Evolutionary conservation across 306 rosid genomes (phyloP), one percentile per base, ranked within the genome.

Genomic region (Ormosia emarginata): DNA sequence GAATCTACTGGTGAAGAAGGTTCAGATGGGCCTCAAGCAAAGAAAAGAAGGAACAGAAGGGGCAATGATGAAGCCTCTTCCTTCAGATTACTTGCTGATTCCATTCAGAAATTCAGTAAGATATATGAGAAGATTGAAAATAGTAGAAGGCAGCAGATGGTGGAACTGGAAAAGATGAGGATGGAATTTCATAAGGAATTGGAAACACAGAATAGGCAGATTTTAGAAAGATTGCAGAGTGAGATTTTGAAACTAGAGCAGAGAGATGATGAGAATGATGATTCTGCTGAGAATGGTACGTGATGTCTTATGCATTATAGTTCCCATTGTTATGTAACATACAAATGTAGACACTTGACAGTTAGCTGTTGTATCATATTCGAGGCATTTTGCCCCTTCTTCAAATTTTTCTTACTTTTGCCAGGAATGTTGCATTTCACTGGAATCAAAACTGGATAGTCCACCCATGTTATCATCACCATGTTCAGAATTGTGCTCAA

Each of bases 111-210:
- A 65, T 89, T 92, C 87, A 79, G 95, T 11, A 88, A 89, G 81
- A 91, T 91, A 79, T 91, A 94, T 64, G 98, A 91, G 88, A 92
- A 91, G 78, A 86, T 90, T 40, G 98, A 94, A 73, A 86, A 74
- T 30, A 88, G 84, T 64, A 92, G 85, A 83, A 90, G 95, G 80
- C 86, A 89, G 88, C 94, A 91, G 83, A 88, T 94, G 91, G 37
- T 80, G 56, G 97, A 92, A 79, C 86, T 94, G 17, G 98, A 94
- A 86, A 94, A 87, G 88, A 91, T 93, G 98, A 89, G 97, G 85
- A 90, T 91, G 97, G 92, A 91, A 67, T 88, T 91, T 85, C 90
- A 88, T 1, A 89, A 80, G 58, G 98, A 94, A 0, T 78, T 94
- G 81, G 98, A 93, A 85, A 77, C 86, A 88, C 95, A 91, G 83